These are phyloP conservation scores for Bruguiera sexangula DNA, from an alignment of 345 rosid species.

Conservation along the genomic window DNA sequence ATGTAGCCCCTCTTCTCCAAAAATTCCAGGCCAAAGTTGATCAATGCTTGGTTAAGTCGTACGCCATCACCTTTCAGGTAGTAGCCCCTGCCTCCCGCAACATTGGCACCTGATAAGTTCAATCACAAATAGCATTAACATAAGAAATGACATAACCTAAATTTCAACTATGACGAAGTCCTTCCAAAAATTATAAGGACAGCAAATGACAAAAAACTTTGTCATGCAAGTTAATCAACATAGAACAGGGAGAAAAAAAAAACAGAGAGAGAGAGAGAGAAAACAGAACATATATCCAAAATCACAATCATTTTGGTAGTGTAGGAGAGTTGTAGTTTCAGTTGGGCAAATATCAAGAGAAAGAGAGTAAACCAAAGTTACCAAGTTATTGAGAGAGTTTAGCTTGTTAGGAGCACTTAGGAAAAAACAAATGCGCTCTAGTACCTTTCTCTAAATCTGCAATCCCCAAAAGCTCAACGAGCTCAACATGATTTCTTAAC, in stretches of 20 bases:
- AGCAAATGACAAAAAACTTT: no score
- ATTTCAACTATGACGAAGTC: no score
- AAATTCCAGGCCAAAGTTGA: constrained; percentile 73
- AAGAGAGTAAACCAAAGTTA: no score
- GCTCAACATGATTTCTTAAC: constrained; percentile 85
- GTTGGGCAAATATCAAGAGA: no score
- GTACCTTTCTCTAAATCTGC: constrained; percentile 78
- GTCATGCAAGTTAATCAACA: neutral
- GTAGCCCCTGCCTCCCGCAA: constrained; percentile 89
- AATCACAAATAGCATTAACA: constrained; percentile 4
- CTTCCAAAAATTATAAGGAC: no score
- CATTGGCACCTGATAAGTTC: constrained; percentile 59
- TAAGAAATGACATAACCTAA: neutral
- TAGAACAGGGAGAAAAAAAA: neutral
- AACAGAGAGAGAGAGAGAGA: neutral
- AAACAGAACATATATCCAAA: neutral
- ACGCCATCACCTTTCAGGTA: constrained; percentile 83
- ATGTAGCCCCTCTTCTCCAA: constrained; percentile 66
- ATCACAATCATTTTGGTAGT: neutral
- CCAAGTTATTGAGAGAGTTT: no score
- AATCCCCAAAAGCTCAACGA: constrained; percentile 78
- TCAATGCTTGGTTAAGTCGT: constrained; percentile 86
- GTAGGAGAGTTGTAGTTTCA: no score
- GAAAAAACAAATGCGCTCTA: no score
- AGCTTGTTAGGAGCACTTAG: no score